Percentiles rank a stretch among this genome's conserved stretches.
phyloP scores from a whole-genome alignment of 257 asterid genomes.

The Euphrasia confusa region DNA sequence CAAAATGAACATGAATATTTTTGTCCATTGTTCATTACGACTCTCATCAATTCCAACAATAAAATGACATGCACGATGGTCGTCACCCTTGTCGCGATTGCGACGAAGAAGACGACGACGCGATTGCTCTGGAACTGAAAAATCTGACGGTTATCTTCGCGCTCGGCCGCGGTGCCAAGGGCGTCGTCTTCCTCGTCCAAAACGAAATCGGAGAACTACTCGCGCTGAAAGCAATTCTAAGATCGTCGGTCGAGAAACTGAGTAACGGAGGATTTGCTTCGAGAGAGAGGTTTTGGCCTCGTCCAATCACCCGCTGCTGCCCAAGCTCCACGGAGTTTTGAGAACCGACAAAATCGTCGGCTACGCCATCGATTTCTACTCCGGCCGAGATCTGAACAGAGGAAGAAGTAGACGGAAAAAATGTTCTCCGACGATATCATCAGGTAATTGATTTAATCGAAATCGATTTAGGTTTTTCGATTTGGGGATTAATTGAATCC shows the following conservation, averaged over 20 bases:
- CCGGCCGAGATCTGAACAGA: conserved; percentile 80
- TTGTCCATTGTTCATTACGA: no score
- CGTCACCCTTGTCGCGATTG: no score
- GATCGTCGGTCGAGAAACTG: conserved; percentile 61
- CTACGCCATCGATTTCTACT: conserved; percentile 86
- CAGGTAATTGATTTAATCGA: conserved; percentile 44
- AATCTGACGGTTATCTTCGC: conserved; percentile 54
- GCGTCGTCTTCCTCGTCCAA: conserved; percentile 77
- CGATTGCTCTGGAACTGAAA: conserved; percentile 34
- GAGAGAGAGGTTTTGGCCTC: conserved; percentile 59
- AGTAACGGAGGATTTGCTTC: conserved; percentile 50
- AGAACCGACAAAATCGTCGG: conserved; percentile 70
- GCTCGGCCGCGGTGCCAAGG: conserved; percentile 96
- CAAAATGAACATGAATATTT: no score
- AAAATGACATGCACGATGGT: no score
- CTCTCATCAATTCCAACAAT: no score
- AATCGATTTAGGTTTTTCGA: not conserved
- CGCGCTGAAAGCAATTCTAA: conserved; percentile 68
- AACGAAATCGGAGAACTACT: conserved; percentile 46
- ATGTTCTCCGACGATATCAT: conserved; percentile 93
- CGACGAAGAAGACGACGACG: no score
- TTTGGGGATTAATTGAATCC: not conserved
- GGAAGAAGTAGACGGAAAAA: conserved; percentile 71
- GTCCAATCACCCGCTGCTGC: conserved; percentile 69
- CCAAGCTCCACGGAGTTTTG: conserved; percentile 72